These are phyloP conservation scores for Tanozyma kutaoensis DNA, from an alignment of 805 yeast species.

Conservation along the genomic window DNA sequence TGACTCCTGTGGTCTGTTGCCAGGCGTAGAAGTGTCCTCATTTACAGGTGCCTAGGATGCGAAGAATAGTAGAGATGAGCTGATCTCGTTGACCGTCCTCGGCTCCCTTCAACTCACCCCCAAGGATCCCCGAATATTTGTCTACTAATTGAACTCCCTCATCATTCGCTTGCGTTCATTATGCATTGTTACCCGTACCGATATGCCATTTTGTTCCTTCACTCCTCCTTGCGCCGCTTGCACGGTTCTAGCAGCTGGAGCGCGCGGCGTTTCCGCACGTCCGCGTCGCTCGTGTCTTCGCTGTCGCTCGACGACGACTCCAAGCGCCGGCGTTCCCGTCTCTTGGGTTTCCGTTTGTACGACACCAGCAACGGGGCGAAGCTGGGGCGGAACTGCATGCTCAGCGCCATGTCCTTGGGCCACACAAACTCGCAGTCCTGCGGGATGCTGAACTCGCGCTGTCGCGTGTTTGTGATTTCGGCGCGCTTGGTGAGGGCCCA, in stretches of 20 bases:
- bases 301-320: conserved; percentile 4
- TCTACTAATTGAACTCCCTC: background rate
- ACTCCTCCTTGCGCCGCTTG: conserved; percentile 4
- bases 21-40: too few species aligned
- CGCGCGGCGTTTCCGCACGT: conserved; percentile 1
- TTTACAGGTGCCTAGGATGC: too few species aligned
- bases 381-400: conserved; percentile 17
- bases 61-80: too few species aligned
- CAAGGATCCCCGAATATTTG: conserved; percentile 1
- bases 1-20: too few species aligned
- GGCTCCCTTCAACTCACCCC: conserved; percentile 2
- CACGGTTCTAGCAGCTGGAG: background rate
- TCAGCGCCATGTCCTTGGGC: conserved; percentile 13
- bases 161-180: background rate
- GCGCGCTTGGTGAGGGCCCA: conserved; percentile 38
- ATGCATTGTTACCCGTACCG: background rate
- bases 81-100: conserved; percentile 2
- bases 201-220: background rate
- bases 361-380: conserved; percentile 26
- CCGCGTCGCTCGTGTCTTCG: conserved; percentile 5
- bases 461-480: too few species aligned
- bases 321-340: background rate
- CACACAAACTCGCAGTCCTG: conserved; percentile 18
- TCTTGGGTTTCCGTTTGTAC: conserved; percentile 5
- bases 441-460: conserved; percentile 9